Base-by-base conservation (phyloP, 2,329 filamentous ascomycete species). In the Fusarium nygamai region DNA sequence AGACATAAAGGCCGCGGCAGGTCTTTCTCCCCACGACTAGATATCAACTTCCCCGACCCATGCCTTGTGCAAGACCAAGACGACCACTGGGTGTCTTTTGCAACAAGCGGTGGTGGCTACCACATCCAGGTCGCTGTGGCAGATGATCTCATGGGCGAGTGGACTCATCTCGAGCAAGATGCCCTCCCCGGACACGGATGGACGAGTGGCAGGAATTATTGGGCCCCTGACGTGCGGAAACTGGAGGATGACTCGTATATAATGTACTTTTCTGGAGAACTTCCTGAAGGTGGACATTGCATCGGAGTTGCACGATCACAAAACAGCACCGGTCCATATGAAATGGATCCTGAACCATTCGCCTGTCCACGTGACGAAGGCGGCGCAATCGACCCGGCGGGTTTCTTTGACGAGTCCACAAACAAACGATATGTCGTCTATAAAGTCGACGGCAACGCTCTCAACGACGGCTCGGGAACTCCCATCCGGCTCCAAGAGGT, bases 381-480 rank as follows among this genome's bases (percentile, higher is more conserved):
- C 27, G 91, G 91, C 39, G 87, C 90, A 24, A 92, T 93, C 75
- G 91, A 93, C 76, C 83, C 91, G 0, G 84, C 88, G 0, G 89
- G 88, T 8, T 92, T 92, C 80, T 76, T 82, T 17, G 91, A 93
- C 76, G 78, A 79, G 17, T 85, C 86, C 48, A 82, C 79, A 27
- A 88, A 88, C 36, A 85, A 80, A 38, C 85, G 86, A 11, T 93
- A 91, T 77, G 84, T 93, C 10, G 82, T 88, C 16, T 93, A 91
- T 83, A 93, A 93, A 80, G 83, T 92, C 33, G 91, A 93, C 79
- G 91, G 91, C 43, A 92, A 92, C 80, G 84, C 84, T 65, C 80
- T 87, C 41, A 83, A 83, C 8, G 64, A 80, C 47, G 83, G 83
- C n/a, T 82, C 83, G 17, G 64, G 82, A 20, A 92, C 90, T 44